A percentile compares a stretch with the other conserved stretches of the same genome.
Evolutionary conservation across 1,284 basidiomycete genomes (phyloP).

Genomic region (Tausonia pullulans): DNA sequence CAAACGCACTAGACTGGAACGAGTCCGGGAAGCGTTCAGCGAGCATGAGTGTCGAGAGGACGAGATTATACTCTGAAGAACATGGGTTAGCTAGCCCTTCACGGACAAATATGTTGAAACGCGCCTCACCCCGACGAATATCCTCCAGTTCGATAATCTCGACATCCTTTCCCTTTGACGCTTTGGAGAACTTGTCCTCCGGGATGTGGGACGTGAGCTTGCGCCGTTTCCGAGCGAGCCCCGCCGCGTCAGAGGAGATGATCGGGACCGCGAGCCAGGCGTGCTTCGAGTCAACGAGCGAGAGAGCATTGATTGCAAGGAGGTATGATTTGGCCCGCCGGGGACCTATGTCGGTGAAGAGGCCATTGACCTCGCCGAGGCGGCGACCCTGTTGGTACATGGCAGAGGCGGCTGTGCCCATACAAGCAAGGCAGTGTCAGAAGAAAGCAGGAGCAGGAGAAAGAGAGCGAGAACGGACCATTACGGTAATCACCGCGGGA

Average conservation of each 20-base stretch:
- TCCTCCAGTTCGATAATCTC: slow-evolving; percentile 72
- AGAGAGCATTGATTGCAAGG: slow-evolving; percentile 79
- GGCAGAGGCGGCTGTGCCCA: slow-evolving; percentile 57
- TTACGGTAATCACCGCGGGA: slow-evolving; percentile 75
- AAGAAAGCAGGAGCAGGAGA: not conserved
- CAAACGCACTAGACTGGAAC: slow-evolving; percentile 41
- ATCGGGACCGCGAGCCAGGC: slow-evolving; percentile 67
- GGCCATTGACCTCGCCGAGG: slow-evolving; percentile 48
- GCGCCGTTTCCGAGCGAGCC: slow-evolving; percentile 47
- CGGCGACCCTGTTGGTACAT: slow-evolving; percentile 92
- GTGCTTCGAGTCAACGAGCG: slow-evolving; percentile 64
- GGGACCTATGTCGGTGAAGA: slow-evolving; percentile 29
- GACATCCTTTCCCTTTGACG: slow-evolving; percentile 44
- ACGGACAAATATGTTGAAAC: no score
- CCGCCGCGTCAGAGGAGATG: slow-evolving; percentile 10
- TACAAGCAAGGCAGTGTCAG: no score
- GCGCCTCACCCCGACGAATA: slow-evolving; percentile 46
- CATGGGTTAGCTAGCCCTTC: no score
- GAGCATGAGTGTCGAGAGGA: slow-evolving; percentile 68
- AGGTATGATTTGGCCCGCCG: slow-evolving; percentile 43
- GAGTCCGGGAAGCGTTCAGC: slow-evolving; percentile 49
- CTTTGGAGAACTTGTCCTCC: slow-evolving; percentile 51
- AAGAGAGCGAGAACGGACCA: slow-evolving; percentile 44
- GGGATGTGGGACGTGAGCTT: slow-evolving; percentile 67
- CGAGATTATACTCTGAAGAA: slow-evolving; percentile 55